Evolutionary conservation across 208 protist species (phyloP), one percentile per base, ranked within the genome.

Genomic region (Leptomonas pyrrhocoris): DNA sequence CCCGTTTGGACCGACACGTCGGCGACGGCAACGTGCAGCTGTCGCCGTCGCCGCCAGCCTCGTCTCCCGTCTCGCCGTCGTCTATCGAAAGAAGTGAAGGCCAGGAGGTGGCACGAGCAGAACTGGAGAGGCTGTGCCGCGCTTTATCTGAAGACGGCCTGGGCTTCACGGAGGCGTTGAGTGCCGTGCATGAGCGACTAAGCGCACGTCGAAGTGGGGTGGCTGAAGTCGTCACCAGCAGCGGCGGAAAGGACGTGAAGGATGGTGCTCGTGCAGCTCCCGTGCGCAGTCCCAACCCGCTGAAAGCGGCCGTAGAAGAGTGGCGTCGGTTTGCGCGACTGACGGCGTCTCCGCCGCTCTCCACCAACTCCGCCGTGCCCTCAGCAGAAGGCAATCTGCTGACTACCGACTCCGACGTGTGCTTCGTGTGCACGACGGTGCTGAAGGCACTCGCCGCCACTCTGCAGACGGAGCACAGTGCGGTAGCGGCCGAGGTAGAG

Each of bases 401-500:
- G 15, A 7, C 19, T 5, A 27, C 19, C 5, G 4, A 9, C 19
- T 16, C 27, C 23, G 4, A 2, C 23, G 27, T 6, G 9, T 8
- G 9, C 4, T 2, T n/a, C 36, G 46, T n/a, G 19, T 67, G 61
- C 34, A 38, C 23, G 8, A 36, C 61, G 3, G 28, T 57, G 45
- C 49, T 67, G 8, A 57, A 42, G 36, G 34, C 34, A 3, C 56
- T 73, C 12, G 27, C 40, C 2, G 6, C 31, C 15, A 43, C 68
- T 4, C 49, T 74, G 30, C 68, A 66, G 50, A 46, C 34, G 23
- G 68, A 74, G 50, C 68, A 74, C 40, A n/a, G 49, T 23, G 62
- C 62, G 45, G 71, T 70, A 6, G 71, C 49, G 3, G 61, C 71
- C 3, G 11, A 45, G 18, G 31, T 58, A 27, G 42, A 70, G 46